Base-by-base conservation (phyloP, 2,329 filamentous ascomycete species). In the Lecanicillium sp. region DNA sequence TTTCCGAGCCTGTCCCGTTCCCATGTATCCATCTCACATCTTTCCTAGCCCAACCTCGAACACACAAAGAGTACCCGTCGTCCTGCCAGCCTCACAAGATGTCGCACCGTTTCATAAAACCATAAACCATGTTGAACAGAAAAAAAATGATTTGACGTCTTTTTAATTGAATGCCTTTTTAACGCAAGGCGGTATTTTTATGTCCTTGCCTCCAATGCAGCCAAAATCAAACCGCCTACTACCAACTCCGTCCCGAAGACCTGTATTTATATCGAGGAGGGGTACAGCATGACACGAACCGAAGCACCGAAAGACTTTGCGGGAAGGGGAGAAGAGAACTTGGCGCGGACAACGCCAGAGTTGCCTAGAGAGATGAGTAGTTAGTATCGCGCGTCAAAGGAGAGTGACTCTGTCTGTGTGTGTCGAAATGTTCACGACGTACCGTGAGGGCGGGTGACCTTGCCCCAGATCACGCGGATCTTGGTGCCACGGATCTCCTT, bases 401-500 rank as follows among this genome's bases (percentile, higher is more conserved):
- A n/a, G n/a, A n/a, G n/a, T n/a, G n/a, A n/a, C n/a, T n/a, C n/a
- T n/a, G n/a, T n/a, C n/a, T n/a, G n/a, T n/a, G n/a, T n/a, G 29
- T 15, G 4, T 17, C 47, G 4, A 33, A 10, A 26, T 24, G 21
- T 10, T 37, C 12, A 32, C 30, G 29, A 24, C 37, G 64, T 87
- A 91, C 87, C 91, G 77, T 97, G 91, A 71, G 90, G 85, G 69
- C 90, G 81, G 70, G 89, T 95, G 71, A 97, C 86, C 81, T 95
- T 96, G 79, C 91, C 91, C 90, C 90, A 97, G 79, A 97, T 96
- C 64, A 97, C 86, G 69, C 91, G 84, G 77, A 97, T 94, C 86
- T 97, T 97, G 72, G 90, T 91, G 71, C 93, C 93, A 67, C 91
- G 87, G 68, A 95, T 81, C 80, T 95, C 89, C 77, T 84, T 90